A percentile compares a stretch with the other conserved stretches of the same genome.
Conservation (phyloP, 179 eudicot genomes). For the Heliamphora pulchella region DNA sequence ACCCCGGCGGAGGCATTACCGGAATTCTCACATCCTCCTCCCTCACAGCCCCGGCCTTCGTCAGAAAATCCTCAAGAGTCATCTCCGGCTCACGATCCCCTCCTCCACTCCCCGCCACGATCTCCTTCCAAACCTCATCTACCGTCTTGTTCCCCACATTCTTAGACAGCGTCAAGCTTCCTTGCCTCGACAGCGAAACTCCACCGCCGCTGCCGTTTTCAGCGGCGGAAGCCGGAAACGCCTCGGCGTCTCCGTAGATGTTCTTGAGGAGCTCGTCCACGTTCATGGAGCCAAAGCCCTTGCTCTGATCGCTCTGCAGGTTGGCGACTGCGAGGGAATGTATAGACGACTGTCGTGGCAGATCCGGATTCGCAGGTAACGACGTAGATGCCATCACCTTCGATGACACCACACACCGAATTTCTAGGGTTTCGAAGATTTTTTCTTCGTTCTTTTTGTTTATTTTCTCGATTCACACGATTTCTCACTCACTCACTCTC, state of each 20-base stretch:
- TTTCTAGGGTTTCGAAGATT: not conserved
- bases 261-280: slow-evolving; percentile 48
- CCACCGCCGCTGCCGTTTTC: not conserved
- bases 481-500: no score
- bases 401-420: not conserved
- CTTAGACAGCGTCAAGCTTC: slow-evolving; percentile 7
- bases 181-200: slow-evolving; percentile 7
- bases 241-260: slow-evolving; percentile 38
- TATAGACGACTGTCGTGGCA: no score
- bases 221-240: slow-evolving; percentile 16
- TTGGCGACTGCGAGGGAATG: not conserved
- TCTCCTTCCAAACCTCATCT: slow-evolving; percentile 46
- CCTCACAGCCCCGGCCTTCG: slow-evolving; percentile 41
- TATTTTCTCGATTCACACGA: no score
- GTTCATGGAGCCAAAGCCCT: slow-evolving; percentile 29
- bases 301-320: slow-evolving; percentile 14
- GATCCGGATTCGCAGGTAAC: not conserved
- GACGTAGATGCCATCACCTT: not conserved
- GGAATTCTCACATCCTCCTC: slow-evolving; percentile 40
- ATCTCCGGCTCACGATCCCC: slow-evolving; percentile 24
- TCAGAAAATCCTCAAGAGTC: slow-evolving; percentile 53
- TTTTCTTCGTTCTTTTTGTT: no score
- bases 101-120: slow-evolving; percentile 21
- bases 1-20: slow-evolving; percentile 22
- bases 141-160: slow-evolving; percentile 20